Evolutionary conservation across 306 rosid genomes (phyloP).

Genomic region (Cucurbita maxima): DNA sequence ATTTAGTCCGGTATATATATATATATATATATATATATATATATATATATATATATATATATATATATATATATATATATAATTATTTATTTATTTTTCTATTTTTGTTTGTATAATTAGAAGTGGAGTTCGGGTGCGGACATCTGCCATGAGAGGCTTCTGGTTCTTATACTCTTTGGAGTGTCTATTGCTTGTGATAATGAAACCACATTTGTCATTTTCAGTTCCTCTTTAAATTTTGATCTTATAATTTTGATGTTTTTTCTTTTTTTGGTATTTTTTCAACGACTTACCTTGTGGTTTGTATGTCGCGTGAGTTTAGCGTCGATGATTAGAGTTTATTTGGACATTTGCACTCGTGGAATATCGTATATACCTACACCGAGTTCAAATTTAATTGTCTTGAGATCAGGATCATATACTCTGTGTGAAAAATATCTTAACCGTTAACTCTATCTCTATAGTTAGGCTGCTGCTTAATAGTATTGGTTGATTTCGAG

Average conservation of each 20-base stretch:
- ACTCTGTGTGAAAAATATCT: no score
- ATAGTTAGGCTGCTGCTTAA: no score
- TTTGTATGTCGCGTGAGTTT: not conserved
- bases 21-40: no score
- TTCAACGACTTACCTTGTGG: not conserved
- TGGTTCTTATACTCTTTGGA: not conserved
- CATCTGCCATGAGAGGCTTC: not conserved
- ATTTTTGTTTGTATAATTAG: not conserved
- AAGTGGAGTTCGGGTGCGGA: not conserved
- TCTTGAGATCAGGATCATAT: no score
- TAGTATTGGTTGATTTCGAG: no score
- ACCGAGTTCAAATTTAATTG: no score
- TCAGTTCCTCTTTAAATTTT: not conserved
- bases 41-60: no score
- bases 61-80: no score
- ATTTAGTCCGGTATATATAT: no score
- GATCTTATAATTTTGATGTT: not conserved
- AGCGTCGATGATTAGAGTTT: not conserved
- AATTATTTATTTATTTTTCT: no score
- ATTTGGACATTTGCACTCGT: not conserved
- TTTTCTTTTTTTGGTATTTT: not conserved
- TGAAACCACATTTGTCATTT: not conserved
- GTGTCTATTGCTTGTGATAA: not conserved
- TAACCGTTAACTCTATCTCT: no score
- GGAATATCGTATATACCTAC: no score